These are phyloP conservation scores for Castanea sativa DNA, from an alignment of 306 rosid species.

Conservation along the genomic window DNA sequence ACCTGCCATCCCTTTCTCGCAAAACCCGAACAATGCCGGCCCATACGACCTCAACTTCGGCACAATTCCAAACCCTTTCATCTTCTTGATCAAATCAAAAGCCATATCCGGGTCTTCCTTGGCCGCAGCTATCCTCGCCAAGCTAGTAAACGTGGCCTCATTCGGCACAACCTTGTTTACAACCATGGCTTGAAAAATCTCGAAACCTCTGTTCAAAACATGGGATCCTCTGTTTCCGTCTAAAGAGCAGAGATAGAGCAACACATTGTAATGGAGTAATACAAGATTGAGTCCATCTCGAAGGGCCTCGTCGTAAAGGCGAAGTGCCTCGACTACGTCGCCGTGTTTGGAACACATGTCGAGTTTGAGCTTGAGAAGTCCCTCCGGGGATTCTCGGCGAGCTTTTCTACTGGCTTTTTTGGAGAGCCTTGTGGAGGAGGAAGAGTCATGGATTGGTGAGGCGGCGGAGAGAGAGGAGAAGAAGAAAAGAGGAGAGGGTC, in stretches of 20 bases:
- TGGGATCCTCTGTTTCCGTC: conserved; percentile 22
- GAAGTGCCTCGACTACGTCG: too few species aligned
- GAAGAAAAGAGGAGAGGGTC: too few species aligned
- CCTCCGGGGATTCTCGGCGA: too few species aligned
- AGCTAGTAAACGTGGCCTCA: conserved; percentile 81
- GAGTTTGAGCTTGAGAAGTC: too few species aligned
- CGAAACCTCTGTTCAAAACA: conserved; percentile 59
- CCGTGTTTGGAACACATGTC: too few species aligned
- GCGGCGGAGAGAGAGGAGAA: too few species aligned
- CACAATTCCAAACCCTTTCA: conserved; percentile 27
- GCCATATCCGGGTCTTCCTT: conserved; percentile 86
- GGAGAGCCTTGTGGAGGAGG: too few species aligned
- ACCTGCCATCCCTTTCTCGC: conserved; percentile 60
- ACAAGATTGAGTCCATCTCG: too few species aligned
- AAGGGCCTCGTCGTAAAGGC: too few species aligned
- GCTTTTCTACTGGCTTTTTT: too few species aligned
- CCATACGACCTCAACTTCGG: conserved; percentile 84
- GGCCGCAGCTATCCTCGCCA: conserved; percentile 77
- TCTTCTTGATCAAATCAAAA: conserved; percentile 52
- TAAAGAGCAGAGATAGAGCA: conserved; percentile 47
- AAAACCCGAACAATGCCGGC: conserved; percentile 84
- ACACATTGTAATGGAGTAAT: too few species aligned
- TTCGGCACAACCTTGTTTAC: conserved; percentile 55
- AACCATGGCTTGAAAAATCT: conserved; percentile 73
- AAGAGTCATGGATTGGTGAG: too few species aligned